phyloP scores from a whole-genome alignment of 1,139 yeast genomes.

The Pichia sp. region DNA sequence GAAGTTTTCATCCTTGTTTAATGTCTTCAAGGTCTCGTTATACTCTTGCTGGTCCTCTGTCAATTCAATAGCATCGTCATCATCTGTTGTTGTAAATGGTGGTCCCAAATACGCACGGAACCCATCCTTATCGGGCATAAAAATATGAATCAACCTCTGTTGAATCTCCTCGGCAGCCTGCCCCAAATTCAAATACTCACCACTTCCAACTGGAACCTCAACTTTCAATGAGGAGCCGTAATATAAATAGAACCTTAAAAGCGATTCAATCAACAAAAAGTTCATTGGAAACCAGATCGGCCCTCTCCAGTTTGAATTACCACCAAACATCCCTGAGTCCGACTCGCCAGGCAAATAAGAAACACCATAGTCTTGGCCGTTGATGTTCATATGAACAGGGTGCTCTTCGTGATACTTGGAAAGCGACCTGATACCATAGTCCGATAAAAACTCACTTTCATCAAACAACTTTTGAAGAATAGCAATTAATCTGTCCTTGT shows the following conservation, averaged over 20 bases:
- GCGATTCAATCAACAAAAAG: conserved; percentile 80
- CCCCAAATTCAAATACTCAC: conserved; percentile 75
- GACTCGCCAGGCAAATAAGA: conserved; percentile 90
- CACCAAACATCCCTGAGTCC: conserved; percentile 93
- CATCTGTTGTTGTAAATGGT: conserved; percentile 4
- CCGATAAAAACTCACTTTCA: conserved; percentile 82
- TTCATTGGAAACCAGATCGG: conserved; percentile 99
- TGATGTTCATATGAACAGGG: conserved; percentile 83
- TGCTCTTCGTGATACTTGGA: conserved; percentile 84
- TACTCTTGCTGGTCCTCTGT: conserved; percentile 27
- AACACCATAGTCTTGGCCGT: conserved; percentile 71
- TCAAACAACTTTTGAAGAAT: conserved; percentile 81
- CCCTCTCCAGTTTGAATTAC: conserved; percentile 97
- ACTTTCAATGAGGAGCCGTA: conserved; percentile 84
- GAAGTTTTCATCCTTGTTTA: conserved; percentile 70
- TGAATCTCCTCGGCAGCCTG: conserved; percentile 91
- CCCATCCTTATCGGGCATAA: conserved; percentile 66
- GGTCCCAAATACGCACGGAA: conserved; percentile 75
- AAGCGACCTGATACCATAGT: conserved; percentile 83
- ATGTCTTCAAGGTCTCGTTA: conserved; percentile 30
- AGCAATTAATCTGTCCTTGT: conserved; percentile 72
- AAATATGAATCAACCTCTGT: conserved; percentile 78
- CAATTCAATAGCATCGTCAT: conserved; percentile 35
- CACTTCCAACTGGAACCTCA: conserved; percentile 89
- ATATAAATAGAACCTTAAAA: conserved; percentile 84